Evolutionary conservation across 2,329 filamentous ascomycete genomes (phyloP).

Genomic region (Mycosphaerella arachidis): DNA sequence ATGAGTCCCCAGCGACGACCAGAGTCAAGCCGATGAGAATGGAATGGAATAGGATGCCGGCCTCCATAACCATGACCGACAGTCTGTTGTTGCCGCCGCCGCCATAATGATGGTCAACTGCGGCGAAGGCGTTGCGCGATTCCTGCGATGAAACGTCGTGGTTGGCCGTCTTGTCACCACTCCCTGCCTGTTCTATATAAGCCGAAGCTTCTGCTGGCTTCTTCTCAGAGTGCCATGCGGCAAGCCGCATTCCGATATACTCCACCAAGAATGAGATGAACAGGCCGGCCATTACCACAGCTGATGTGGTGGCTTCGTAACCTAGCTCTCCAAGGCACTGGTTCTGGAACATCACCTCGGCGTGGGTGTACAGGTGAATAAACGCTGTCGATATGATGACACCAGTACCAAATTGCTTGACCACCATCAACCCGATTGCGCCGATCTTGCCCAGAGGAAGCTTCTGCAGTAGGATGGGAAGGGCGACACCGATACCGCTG

Average conservation of each 20-base stretch:
- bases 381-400: slow-evolving; percentile 69
- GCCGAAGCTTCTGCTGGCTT: slow-evolving; percentile 19
- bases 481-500: slow-evolving; percentile 64
- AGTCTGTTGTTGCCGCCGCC: slow-evolving; percentile 17
- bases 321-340: slow-evolving; percentile 61
- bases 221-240: slow-evolving; percentile 3
- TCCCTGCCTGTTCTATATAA: slow-evolving; percentile 4
- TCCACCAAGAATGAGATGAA: slow-evolving; percentile 70
- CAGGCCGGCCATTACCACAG: slow-evolving; percentile 69
- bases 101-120: slow-evolving; percentile 18
- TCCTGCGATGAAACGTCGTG: not conserved
- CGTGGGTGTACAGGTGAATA: slow-evolving; percentile 68
- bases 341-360: slow-evolving; percentile 66
- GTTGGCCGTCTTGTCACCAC: not conserved
- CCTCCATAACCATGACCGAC: slow-evolving; percentile 66
- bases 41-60: slow-evolving; percentile 64
- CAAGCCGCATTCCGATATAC: slow-evolving; percentile 45
- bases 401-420: slow-evolving; percentile 70
- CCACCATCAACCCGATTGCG: slow-evolving; percentile 53
- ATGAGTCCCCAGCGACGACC: slow-evolving; percentile 56
- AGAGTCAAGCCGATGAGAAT: slow-evolving; percentile 59
- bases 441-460: slow-evolving; percentile 44
- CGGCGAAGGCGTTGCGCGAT: slow-evolving; percentile 46
- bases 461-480: slow-evolving; percentile 59
- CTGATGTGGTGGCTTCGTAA: slow-evolving; percentile 66